Conservation (phyloP, 2,329 filamentous ascomycete species). For the Stachybotrys chlorohalonatus region DNA sequence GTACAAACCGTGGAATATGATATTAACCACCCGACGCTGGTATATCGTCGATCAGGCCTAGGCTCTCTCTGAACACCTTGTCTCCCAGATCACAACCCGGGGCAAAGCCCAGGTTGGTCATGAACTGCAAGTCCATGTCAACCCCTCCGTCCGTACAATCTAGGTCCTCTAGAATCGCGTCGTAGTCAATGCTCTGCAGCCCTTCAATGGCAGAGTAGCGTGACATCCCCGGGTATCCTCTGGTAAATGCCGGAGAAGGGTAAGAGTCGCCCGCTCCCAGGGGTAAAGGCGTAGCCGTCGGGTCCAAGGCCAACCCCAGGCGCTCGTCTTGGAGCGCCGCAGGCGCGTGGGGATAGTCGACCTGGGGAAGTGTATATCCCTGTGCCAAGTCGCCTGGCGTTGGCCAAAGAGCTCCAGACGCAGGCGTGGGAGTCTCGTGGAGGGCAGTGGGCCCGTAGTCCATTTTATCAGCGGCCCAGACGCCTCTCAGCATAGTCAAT, state of each 20-base stretch:
- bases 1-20: not conserved
- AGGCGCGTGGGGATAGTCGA: not conserved
- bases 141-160: slow-evolving; percentile 35
- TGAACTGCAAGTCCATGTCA: slow-evolving; percentile 52
- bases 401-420: not conserved
- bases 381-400: not conserved
- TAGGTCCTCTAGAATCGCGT: slow-evolving; percentile 42
- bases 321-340: not conserved
- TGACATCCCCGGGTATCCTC: slow-evolving; percentile 7
- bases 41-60: slow-evolving; percentile 19
- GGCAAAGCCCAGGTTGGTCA: slow-evolving; percentile 58
- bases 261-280: not conserved
- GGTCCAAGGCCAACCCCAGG: not conserved
- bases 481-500: slow-evolving; percentile 14
- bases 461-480: slow-evolving; percentile 13
- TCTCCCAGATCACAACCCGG: slow-evolving; percentile 52
- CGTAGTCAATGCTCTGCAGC: slow-evolving; percentile 32
- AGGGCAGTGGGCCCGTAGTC: not conserved
- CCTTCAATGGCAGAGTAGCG: slow-evolving; percentile 1
- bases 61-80: slow-evolving; percentile 30
- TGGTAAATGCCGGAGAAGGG: not conserved
- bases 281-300: not conserved
- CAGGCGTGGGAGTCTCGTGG: slow-evolving; percentile 6
- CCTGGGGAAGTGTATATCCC: not conserved
- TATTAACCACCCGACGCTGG: not conserved